Base-by-base conservation (phyloP, 129 eudicot genomes). In the Smallanthus sonchifolius region DNA sequence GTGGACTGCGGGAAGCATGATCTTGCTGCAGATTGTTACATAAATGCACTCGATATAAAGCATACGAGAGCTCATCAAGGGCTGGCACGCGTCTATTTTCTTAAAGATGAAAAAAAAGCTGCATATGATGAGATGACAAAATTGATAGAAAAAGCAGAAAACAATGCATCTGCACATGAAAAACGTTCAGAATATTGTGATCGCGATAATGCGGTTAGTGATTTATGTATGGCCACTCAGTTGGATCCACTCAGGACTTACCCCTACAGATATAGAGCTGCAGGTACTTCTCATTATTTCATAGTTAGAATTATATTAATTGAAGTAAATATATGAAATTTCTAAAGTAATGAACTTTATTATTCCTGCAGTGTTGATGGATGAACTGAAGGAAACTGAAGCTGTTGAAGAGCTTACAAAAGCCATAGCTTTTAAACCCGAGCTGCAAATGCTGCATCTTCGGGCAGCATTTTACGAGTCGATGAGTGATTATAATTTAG, bases 21-120 rank as follows among this genome's bases (percentile, higher is more conserved):
- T 59, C 86, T 82, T 70, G 97, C 97, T 5, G 90, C 89, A 30
- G 95, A 91, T 74, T 88, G 95, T 80, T 91, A 91, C 48, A 49
- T 83, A 71, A 91, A 82, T 65, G 97, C 97, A 69, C 84, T 91
- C n/a, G 88, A 86, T 62, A 91, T 91, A 70, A 91, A 88, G 83
- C 97, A 91, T 79, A 91, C 97, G 36, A 83, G 97, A 81, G 97
- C 97, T 20, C 97, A 91, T 86, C 97, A 91, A 73, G 97, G 97
- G 24, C 70, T 91, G 66, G 97, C 97, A 0, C 97, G 97, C 9
- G 90, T 91, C 35, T 88, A 84, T 73, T 88, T 75, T 68, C 87
- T 91, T 6, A 91, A 81, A 78, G 83, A 83, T 72, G 87, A 86
- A 14, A 55, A 79, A 70, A 86, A 88, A 83, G 78, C 87, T 72